A percentile compares a stretch with the other conserved stretches of the same genome.
These are phyloP conservation scores for Rhizopogon roseolus DNA, from an alignment of 768 basidiomycete genomes.

Conservation along the genomic window DNA sequence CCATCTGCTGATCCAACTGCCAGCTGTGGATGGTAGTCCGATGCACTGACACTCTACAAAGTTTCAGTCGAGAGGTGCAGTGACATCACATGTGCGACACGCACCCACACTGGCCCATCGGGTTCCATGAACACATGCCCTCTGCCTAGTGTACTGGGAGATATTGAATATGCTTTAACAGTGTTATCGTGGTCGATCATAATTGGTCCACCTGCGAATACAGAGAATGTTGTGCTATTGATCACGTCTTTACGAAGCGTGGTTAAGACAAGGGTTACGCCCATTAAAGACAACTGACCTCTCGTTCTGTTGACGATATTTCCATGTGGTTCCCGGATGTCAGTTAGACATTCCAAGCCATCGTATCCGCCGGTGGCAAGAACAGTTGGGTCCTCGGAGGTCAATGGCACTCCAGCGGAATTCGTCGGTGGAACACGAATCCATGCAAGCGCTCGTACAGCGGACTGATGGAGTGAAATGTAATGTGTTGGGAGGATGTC, in stretches of 20 bases:
- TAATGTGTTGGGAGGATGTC: conserved; percentile 66
- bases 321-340: conserved; percentile 66
- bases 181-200: conserved; percentile 83
- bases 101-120: conserved; percentile 79
- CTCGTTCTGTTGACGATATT: conserved; percentile 73
- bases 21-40: conserved; percentile 85
- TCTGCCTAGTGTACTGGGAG: conserved; percentile 68
- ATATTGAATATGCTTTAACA: conserved; percentile 69
- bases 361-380: conserved; percentile 80
- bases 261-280: neutral
- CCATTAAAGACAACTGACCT: conserved; percentile 37
- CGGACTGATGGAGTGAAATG: conserved; percentile 70
- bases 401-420: conserved; percentile 39
- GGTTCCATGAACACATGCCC: conserved; percentile 72
- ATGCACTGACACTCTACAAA: conserved; percentile 60
- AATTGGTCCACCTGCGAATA: conserved; percentile 63
- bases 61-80: neutral
- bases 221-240: conserved; percentile 60
- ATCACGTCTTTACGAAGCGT: conserved; percentile 53
- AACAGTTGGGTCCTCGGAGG: conserved; percentile 60
- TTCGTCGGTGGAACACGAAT: conserved; percentile 58
- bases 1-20: conserved; percentile 85
- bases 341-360: conserved; percentile 69
- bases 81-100: conserved; percentile 15
- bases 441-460: conserved; percentile 75